A percentile compares a stretch with the other conserved stretches of the same genome.
Conservation (phyloP, 768 basidiomycete genomes). For the Neoboletus magnificus region DNA sequence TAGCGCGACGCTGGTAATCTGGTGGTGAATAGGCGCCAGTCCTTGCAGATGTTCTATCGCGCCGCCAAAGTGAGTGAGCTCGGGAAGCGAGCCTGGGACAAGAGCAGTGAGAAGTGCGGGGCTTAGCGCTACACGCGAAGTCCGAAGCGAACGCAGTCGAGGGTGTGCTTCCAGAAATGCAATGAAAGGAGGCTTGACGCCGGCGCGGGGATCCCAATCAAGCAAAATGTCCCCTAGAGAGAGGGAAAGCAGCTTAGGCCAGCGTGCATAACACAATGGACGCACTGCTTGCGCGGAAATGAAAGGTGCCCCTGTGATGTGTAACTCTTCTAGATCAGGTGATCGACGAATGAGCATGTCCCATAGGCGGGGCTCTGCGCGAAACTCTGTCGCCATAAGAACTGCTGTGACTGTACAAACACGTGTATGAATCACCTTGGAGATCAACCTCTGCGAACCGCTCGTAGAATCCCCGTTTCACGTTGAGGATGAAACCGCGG, state of each 20-base stretch:
- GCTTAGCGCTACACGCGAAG: constrained; percentile 53
- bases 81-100: constrained; percentile 42
- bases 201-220: constrained; percentile 44
- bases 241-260: constrained; percentile 62
- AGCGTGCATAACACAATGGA: constrained; percentile 55
- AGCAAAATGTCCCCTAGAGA: constrained; percentile 64
- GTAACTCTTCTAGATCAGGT: constrained; percentile 63
- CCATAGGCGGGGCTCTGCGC: constrained; percentile 44
- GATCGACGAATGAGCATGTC: constrained; percentile 66
- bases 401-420: neutral
- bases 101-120: constrained; percentile 52
- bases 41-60: constrained; percentile 65
- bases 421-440: constrained; percentile 43
- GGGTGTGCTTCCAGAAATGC: constrained; percentile 67
- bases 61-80: constrained; percentile 60
- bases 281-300: constrained; percentile 45
- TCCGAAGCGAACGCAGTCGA: constrained; percentile 44
- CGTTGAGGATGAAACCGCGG: constrained; percentile 55
- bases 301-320: constrained; percentile 37
- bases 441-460: constrained; percentile 49
- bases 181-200: constrained; percentile 57
- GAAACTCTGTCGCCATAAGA: constrained; percentile 22
- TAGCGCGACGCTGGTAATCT: constrained; percentile 55
- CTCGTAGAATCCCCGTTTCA: constrained; percentile 62
- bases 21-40: constrained; percentile 45